Base-by-base conservation (phyloP, 345 rosid species). In the Eucalyptus marginata region DNA sequence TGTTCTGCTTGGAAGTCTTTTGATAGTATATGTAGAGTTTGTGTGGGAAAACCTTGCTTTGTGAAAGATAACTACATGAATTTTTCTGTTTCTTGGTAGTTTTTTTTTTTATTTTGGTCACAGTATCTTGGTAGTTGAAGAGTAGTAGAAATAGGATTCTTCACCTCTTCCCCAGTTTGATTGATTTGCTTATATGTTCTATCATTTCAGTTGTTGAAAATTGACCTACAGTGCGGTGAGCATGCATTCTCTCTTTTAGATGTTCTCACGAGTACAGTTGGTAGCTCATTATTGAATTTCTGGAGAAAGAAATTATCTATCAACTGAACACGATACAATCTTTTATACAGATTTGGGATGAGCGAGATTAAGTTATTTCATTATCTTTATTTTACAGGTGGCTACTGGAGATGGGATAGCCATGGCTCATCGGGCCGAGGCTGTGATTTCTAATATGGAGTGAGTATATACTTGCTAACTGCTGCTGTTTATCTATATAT, bases 401-500 rank as follows among this genome's bases (percentile, higher is more conserved):
- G 99, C 99, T 36, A 98, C 98, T 47, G 98, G 99, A 88, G 99
- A 97, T 94, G 99, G 99, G 86, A 95, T 95, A 91, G 98, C 99
- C 51, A 97, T 98, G 98, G 97, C 99, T 71, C 99, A 94, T 91
- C 92, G 99, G 90, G 99, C 99, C 88, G 95, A 96, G 94, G 97
- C 99, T 87, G 98, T 97, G 90, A 95, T 97, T 90, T 98, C 98
- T 68, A 98, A 98, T 88, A 98, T 98, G 99, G 99, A 98, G 99
- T 97, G 94, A 93, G 99, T 95, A 36, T 52, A 49, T 86, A 51
- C 87, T 85, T 85, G 22, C 58, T 49, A 85, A 16, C 18, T 47
- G 25, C 68, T 40, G 31, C 36, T 49, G 36, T 62, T 33, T 20
- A 33, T 33, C 20, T 68, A 31, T 36, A 36, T 68, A 17, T 68